These are phyloP conservation scores for Apiospora malaysiana DNA, from an alignment of 2,329 filamentous ascomycete genomes.

Conservation along the genomic window DNA sequence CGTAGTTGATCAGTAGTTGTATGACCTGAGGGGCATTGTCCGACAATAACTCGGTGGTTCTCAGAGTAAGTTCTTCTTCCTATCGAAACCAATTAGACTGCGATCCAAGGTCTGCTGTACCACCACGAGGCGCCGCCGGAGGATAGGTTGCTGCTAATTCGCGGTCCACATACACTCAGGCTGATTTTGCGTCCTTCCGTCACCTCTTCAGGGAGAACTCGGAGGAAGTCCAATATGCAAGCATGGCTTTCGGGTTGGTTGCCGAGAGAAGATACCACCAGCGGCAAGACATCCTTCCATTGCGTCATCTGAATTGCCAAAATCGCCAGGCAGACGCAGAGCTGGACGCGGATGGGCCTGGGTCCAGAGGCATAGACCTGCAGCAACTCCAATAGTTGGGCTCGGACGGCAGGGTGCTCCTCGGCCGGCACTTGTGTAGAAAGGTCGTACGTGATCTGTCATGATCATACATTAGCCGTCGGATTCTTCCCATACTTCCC, in stretches of 20 bases:
- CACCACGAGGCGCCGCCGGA: slow-evolving; percentile 33
- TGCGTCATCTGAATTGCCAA: slow-evolving; percentile 94
- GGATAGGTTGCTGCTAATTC: slow-evolving; percentile 51
- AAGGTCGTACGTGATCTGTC: slow-evolving; percentile 93
- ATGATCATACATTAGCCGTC: slow-evolving; percentile 3
- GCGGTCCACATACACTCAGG: slow-evolving; percentile 90
- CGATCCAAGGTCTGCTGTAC: slow-evolving; percentile 43
- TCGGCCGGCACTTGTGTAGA: slow-evolving; percentile 79
- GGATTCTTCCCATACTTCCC: slow-evolving; percentile 28
- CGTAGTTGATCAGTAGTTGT: slow-evolving; percentile 85
- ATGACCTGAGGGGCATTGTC: slow-evolving; percentile 91
- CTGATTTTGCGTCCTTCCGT: slow-evolving; percentile 99
- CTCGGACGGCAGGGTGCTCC: slow-evolving; percentile 78
- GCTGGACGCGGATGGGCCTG: slow-evolving; percentile 84
- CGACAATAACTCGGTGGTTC: slow-evolving; percentile 87
- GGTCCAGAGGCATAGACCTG: slow-evolving; percentile 82
- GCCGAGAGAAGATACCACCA: slow-evolving; percentile 80
- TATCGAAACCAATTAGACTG: slow-evolving; percentile 61
- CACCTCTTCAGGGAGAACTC: slow-evolving; percentile 97
- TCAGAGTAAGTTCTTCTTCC: slow-evolving; percentile 91
- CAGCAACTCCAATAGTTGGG: slow-evolving; percentile 82
- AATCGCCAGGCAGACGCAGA: slow-evolving; percentile 93
- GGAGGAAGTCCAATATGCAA: slow-evolving; percentile 93
- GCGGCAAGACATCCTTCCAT: slow-evolving; percentile 91
- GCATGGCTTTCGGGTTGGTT: slow-evolving; percentile 79